These are phyloP conservation scores for Naematelia encephala DNA, from an alignment of 768 basidiomycete genomes.

Conservation along the genomic window DNA sequence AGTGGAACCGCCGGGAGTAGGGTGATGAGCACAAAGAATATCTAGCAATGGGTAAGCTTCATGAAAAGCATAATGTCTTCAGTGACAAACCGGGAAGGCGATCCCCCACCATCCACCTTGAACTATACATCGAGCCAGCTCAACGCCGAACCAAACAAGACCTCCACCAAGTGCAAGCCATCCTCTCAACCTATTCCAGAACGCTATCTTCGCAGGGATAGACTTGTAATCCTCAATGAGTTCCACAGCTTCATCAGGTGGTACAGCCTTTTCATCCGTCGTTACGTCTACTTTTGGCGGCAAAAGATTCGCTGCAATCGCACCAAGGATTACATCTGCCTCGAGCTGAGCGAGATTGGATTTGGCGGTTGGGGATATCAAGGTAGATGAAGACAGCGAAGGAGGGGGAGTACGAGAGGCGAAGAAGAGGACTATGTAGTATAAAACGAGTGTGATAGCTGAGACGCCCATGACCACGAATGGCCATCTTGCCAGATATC, in stretches of 20 bases:
- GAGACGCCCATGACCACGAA: constrained; percentile 16
- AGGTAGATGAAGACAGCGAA: constrained; percentile 11
- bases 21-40: constrained; percentile 24
- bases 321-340: constrained; percentile 31
- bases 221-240: constrained; percentile 24
- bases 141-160: constrained; percentile 24
- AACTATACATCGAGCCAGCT: constrained; percentile 12
- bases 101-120: constrained; percentile 19
- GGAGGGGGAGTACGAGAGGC: neutral
- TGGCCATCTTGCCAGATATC: constrained; percentile 27
- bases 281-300: constrained; percentile 1
- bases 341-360: constrained; percentile 35
- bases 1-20: constrained; percentile 21
- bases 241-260: constrained; percentile 21
- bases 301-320: constrained; percentile 28
- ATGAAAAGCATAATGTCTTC: neutral
- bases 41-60: constrained; percentile 11
- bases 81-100: constrained; percentile 31
- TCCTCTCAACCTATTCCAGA: constrained; percentile 21
- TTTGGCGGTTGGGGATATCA: constrained; percentile 26
- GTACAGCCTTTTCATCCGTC: constrained; percentile 1
- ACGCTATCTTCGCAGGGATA: neutral
- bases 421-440: constrained; percentile 3
- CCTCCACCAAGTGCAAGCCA: constrained; percentile 25
- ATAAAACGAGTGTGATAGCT: constrained; percentile 5